Percentiles rank a stretch among this genome's conserved stretches.
Evolutionary conservation across 2,329 filamentous ascomycete species (phyloP).

Genomic region (Scortechinia acanthostroma): DNA sequence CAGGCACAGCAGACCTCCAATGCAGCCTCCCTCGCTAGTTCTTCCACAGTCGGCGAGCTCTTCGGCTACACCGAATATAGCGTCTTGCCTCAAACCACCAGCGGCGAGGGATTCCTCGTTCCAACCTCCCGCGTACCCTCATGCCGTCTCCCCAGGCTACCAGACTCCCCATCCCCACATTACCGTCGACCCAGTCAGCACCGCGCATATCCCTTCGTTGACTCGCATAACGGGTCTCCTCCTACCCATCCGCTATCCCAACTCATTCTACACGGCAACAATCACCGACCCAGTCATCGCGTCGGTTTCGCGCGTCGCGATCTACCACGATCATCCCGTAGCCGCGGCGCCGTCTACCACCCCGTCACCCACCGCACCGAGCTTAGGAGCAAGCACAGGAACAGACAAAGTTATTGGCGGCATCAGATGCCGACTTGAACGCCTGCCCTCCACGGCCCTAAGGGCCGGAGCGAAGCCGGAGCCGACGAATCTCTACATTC

Average conservation of each 20-base stretch:
- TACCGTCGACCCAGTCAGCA: conserved; percentile 39
- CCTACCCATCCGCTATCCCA: conserved; percentile 52
- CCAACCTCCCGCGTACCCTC: conserved; percentile 16
- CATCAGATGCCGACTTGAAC: conserved; percentile 35
- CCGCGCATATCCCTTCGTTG: conserved; percentile 42
- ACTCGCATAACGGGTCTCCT: conserved; percentile 48
- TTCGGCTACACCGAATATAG: conserved; percentile 13
- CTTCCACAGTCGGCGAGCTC: conserved; percentile 6
- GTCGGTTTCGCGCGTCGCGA: conserved; percentile 47
- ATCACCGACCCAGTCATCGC: conserved; percentile 41
- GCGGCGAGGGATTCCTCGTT: conserved; percentile 5
- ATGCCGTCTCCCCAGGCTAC: conserved; percentile 9
- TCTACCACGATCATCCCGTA: conserved; percentile 40
- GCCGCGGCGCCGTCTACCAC: conserved; percentile 7
- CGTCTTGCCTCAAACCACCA: no score
- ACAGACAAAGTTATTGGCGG: conserved; percentile 34
- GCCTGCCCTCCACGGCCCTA: conserved; percentile 7
- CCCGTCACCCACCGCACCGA: conserved; percentile 5
- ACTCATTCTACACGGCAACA: conserved; percentile 51
- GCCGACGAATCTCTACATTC: conserved; percentile 45
- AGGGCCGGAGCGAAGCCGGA: conserved; percentile 6
- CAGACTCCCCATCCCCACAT: conserved; percentile 35
- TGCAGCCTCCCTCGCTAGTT: conserved; percentile 17
- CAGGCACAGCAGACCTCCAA: conserved; percentile 13
- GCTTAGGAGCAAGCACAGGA: conserved; percentile 11